Base-by-base conservation (phyloP, 140 eudicot species). In the Stevia rebaudiana region DNA sequence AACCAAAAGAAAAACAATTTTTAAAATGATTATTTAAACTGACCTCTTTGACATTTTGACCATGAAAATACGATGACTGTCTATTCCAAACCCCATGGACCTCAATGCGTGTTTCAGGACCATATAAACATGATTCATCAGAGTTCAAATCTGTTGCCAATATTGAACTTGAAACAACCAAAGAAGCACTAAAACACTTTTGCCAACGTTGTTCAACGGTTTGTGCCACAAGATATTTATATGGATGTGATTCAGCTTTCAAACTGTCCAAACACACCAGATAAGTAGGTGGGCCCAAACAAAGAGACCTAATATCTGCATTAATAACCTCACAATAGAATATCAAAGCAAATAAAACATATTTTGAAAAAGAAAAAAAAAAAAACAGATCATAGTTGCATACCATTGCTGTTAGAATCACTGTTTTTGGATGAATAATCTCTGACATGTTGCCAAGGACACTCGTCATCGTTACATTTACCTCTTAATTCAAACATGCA, bases 401-500 rank as follows among this genome's bases (percentile, higher is more conserved):
- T 79, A 82, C 82, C 83, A 47, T 15, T 67, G 39, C 47, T 57
- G 23, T 40, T 65, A 30, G 52, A 40, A 37, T 76, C 68, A 39
- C 44, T 43, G 73, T 59, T 66, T 61, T 46, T 61, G 49, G 44
- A 44, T 57, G 91, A 76, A 57, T 76, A 64, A 62, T 82, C 83
- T 73, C 74, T 82, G 19, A 68, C 65, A 78, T 88, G 96, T 56
- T 88, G 94, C 94, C 86, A 77, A 31, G 80, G 61, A 77, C 96
- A 88, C 72, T 88, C 94, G 68, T 84, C 85, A 52, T 88, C 74
- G 56, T 84, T 84, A 80, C 96, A 88, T 73, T 79, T 84, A 12
- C 96, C 96, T 53, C 90, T 75, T 63, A 88, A 81, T 71, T 88
- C 94, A 67, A 36, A 88, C 94, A 84, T 88, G 74, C 96, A 88